Evolutionary conservation across 2,329 filamentous ascomycete species (phyloP), one percentile per base, ranked within the genome.

Genomic region (Arthroderma sp.): DNA sequence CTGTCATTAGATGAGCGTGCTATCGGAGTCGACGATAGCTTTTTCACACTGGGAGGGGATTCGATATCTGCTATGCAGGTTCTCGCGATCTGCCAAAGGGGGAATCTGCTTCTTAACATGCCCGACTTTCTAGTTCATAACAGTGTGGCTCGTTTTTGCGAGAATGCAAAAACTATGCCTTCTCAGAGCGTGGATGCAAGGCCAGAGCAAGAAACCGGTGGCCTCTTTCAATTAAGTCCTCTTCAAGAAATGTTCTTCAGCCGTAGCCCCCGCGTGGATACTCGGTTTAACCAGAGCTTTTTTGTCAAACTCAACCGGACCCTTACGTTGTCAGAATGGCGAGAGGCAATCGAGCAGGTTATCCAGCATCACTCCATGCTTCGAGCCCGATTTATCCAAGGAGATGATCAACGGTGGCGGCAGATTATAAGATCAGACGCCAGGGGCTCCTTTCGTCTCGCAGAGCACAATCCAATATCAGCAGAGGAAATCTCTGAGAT

Each of bases 41-140:
- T 47, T 22, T 47, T 47, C 29, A 22, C 39, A 27, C 36, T 47
- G 15, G 62, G 62, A 11, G 63, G 63, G 3, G 62, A 66, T 47
- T 65, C 62, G 38, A 63, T 66, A 31, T 59, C 57, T 31, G 62
- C 61, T 38, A 65, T 65, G 61, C 22, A 37, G 31, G 10, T 50
- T 29, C 32, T 36, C 8, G 38, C 15, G 15, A 22, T 22, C 15
- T 22, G 15, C 15, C 15, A 22, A 22, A 22, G 15, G 3, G 15
- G 15, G 3, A 22, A 22, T 22, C 15, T 22, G 15, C 15, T 22
- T 22, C 15, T 22, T 3, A 22, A 3, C 15, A 22, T 22, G 15
- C 15, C 15, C 15, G 15, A 22, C 15, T 22, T 22, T 3, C 15
- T 22, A 22, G 15, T 22, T 22, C 15, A 22, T 22, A 22, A 22